phyloP scores from a whole-genome alignment of 345 rosid genomes.

The Rhodamnia rubescens region DNA sequence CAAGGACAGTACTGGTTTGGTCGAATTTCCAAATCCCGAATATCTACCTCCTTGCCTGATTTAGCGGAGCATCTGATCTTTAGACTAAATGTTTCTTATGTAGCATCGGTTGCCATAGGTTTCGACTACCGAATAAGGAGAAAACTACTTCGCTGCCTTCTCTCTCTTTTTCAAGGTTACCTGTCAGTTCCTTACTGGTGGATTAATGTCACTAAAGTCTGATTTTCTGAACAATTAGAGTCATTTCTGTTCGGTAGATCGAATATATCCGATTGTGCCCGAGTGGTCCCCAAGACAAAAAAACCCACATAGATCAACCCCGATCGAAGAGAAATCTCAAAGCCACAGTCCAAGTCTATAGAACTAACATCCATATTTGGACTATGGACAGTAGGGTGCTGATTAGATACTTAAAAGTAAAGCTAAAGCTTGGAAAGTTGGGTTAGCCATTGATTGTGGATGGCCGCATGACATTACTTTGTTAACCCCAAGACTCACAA shows the following conservation, averaged over 20 bases:
- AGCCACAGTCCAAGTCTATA: neutral
- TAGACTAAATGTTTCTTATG: neutral
- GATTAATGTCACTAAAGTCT: neutral
- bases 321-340: neutral
- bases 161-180: neutral
- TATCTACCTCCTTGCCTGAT: neutral
- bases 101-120: neutral
- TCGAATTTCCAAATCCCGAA: neutral
- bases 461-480: neutral
- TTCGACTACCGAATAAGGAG: neutral
- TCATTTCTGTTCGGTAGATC: neutral
- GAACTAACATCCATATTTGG: neutral
- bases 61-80: neutral
- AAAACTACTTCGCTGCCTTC: neutral
- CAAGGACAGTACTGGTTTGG: neutral
- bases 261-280: neutral
- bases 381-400: neutral
- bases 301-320: neutral
- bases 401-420: neutral
- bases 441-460: neutral
- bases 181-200: neutral
- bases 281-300: neutral
- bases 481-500: neutral
- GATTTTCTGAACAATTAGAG: neutral
- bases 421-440: neutral